Evolutionary conservation across 345 rosid genomes (phyloP), one percentile per base, ranked within the genome.

Genomic region (Syzygium grande): DNA sequence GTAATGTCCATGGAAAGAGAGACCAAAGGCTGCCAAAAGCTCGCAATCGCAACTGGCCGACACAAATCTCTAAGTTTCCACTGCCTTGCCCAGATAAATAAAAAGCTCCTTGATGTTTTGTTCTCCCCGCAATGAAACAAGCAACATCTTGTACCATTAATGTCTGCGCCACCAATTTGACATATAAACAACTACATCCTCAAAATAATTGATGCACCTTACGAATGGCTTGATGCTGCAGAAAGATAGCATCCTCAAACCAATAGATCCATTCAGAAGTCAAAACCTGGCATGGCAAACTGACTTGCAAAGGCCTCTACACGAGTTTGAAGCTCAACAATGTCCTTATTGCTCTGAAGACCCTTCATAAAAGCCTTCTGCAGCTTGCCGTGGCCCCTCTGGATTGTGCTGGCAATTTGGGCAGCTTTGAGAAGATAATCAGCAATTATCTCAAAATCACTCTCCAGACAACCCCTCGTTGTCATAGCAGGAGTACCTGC

Each of bases 401-500:
- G 95, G 89, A 93, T 89, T 59, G 87, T 87, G 88, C 93, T 91
- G 84, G 98, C 91, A 41, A 97, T 95, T 84, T 94, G 95, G 85
- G 96, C 99, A 52, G 97, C 99, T 87, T 92, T 95, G 16, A 93
- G 93, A 51, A 97, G 97, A 89, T 94, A 94, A 79, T 93, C 98
- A 2, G 97, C 97, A 87, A 97, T 93, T 52, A 90, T 93, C 90
- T 97, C 97, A 51, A 96, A 97, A 93, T 97, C 99, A 85, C 96
- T 87, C 93, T 97, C 98, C 86, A 96, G 90, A 90, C 99, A 96
- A 52, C 99, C 99, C 88, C 99, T 95, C 53, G 99, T 94, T 83
- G 98, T 97, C 99, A 97, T 97, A 29, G 97, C 98, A 86, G 98
- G 98, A 91, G 98, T 93, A 27, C 99, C 99, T 96, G 92, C 51